Evolutionary conservation across 1,139 yeast genomes (phyloP), one percentile per base, ranked within the genome.

Genomic region (Yamadazyma buinensis): DNA sequence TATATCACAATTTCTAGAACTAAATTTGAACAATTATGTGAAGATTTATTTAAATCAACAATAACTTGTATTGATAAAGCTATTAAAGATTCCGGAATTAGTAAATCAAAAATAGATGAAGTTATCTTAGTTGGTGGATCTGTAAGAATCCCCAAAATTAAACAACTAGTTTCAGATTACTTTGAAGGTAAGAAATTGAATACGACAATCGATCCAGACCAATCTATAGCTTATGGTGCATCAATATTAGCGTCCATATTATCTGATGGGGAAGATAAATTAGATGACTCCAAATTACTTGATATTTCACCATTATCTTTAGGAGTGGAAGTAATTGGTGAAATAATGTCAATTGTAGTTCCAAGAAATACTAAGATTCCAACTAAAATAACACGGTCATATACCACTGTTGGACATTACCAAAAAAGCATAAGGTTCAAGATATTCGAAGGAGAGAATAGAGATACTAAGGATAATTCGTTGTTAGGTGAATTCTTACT

Each of bases 281-380:
- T 75, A 36, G 95, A 85, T 61, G 95, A 86, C 63, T 77, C 87
- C 58, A 81, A 87, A 54, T 72, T 87, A 57, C 77, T 87, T 56
- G 96, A 87, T 71, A 96, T 84, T 52, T 84, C 87, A 54, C 95
- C 97, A 63, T 78, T 87, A 61, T 85, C 96, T 43, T 68, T 87
- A 51, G 96, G 96, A 75, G 87, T 87, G 60, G 96, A 87, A 72
- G 87, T 95, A 51, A 84, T 95, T 43, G 96, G 96, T 65, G 96
- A 95, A 67, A 92, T 87, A 54, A 87, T 87, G 96, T 86, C 96
- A 54, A 85, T 87, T 64, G 78, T 88, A 67, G 88, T 88, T 58
- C 85, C 87, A 70, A 85, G 97, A 75, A 88, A 88, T 72, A 84
- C 97, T 26, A 85, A 95, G 40, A 88, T 88, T 52, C 97, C 97